Conservation (phyloP, 176 grass and related monocot genomes). For the Hordeum marinum region DNA sequence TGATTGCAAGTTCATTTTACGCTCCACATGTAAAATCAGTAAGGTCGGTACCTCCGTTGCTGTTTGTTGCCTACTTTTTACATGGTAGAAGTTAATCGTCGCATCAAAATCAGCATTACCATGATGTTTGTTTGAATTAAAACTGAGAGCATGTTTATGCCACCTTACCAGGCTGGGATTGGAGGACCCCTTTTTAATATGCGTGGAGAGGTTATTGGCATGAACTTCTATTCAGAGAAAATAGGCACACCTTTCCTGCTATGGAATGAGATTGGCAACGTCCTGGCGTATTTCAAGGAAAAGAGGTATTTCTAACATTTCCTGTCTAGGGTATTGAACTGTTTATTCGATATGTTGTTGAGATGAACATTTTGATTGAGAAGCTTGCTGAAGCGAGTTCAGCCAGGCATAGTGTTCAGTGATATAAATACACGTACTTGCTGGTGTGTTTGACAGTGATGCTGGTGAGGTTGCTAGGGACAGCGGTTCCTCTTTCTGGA, state of each 20-base stretch:
- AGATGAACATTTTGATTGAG: neutral
- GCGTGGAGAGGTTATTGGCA: neutral
- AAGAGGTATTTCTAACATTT: neutral
- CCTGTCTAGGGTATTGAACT: neutral
- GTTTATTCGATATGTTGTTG: neutral
- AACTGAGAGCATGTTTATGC: neutral
- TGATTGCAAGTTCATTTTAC: neutral
- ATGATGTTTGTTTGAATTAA: neutral
- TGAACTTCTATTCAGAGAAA: slow-evolving; percentile 11
- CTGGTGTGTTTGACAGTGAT: neutral
- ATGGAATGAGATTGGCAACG: neutral
- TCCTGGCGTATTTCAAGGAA: neutral
- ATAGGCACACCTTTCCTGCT: neutral
- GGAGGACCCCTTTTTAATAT: slow-evolving; percentile 1
- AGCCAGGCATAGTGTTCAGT: neutral
- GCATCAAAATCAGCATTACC: neutral
- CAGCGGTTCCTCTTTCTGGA: neutral
- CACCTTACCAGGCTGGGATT: neutral
- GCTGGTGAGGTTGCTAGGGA: neutral
- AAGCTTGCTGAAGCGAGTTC: neutral
- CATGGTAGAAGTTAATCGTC: neutral
- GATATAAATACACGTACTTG: neutral
- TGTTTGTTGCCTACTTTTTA: neutral
- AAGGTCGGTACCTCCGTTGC: neutral
- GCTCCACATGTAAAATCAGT: neutral